These are phyloP conservation scores for Grigorovia humatica DNA, from an alignment of 805 yeast species.

Conservation along the genomic window DNA sequence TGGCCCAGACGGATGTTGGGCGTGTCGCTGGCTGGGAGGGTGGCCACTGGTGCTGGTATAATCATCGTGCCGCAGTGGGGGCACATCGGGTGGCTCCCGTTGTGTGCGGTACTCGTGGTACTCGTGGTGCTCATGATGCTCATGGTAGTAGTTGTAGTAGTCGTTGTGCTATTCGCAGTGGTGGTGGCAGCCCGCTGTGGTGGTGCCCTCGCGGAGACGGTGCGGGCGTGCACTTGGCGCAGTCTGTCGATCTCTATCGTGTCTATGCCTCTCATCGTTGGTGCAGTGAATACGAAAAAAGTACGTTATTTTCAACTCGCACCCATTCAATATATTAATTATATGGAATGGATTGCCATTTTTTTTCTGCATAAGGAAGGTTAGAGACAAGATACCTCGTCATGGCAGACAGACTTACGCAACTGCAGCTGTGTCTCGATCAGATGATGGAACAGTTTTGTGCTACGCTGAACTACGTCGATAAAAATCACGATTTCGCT, in stretches of 20 bases:
- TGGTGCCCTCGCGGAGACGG: slow-evolving; percentile 26
- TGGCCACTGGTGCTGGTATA: slow-evolving; percentile 66
- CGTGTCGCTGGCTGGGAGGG: slow-evolving; percentile 49
- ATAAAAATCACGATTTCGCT: slow-evolving; percentile 58
- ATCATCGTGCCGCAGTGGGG: slow-evolving; percentile 60
- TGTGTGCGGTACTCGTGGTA: slow-evolving; percentile 11
- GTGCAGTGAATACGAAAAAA: neutral
- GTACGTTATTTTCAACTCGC: no score
- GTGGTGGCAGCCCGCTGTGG: neutral
- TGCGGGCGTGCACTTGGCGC: slow-evolving; percentile 45
- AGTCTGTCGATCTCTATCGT: slow-evolving; percentile 52
- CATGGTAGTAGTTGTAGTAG: neutral
- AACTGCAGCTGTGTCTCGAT: slow-evolving; percentile 80
- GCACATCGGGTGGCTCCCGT: slow-evolving; percentile 39
- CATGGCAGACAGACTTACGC: slow-evolving; percentile 88
- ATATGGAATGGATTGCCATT: no score
- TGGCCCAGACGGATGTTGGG: slow-evolving; percentile 77
- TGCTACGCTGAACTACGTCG: slow-evolving; percentile 70
- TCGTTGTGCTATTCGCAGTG: slow-evolving; percentile 8
- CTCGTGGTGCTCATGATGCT: neutral
- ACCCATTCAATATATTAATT: no score
- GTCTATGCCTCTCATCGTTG: slow-evolving; percentile 33
- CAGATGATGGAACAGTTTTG: slow-evolving; percentile 67
- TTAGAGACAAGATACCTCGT: no score
- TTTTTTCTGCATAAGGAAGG: no score